phyloP scores from a whole-genome alignment of 2,329 filamentous ascomycete species.

The Leptoxyphium fumago region DNA sequence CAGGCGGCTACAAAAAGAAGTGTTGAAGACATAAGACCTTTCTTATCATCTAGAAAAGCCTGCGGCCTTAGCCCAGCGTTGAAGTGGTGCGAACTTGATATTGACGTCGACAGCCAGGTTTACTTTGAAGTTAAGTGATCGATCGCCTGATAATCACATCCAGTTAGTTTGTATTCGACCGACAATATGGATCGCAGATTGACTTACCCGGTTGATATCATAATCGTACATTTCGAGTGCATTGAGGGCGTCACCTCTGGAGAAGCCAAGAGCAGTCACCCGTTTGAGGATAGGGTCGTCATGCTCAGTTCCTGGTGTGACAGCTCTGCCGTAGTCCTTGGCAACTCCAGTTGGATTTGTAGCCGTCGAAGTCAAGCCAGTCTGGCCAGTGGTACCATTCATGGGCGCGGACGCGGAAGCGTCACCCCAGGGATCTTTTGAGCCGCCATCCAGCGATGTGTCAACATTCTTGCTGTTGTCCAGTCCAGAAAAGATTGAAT shows the following conservation, averaged over 20 bases:
- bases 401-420: not conserved
- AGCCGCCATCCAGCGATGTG: conserved; percentile 9
- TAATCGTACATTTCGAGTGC: conserved; percentile 93
- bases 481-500: conserved; percentile 76
- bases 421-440: conserved; percentile 16
- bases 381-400: not conserved
- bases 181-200: not conserved
- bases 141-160: not conserved
- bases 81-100: no score
- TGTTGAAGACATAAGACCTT: no score
- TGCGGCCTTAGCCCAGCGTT: no score
- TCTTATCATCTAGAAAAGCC: no score
- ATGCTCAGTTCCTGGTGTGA: conserved; percentile 61
- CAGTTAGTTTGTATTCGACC: no score
- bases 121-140: not conserved
- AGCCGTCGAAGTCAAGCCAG: not conserved
- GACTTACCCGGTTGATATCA: conserved; percentile 77
- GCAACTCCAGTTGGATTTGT: not conserved
- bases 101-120: not conserved
- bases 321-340: conserved; percentile 41
- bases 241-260: conserved; percentile 53
- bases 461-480: conserved; percentile 33
- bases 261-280: conserved; percentile 79
- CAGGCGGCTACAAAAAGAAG: no score
- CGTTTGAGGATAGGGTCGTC: conserved; percentile 88